Percentiles rank a stretch among this genome's conserved stretches.
These are phyloP conservation scores for Saccharomyces hybrid DNA, from an alignment of 1,139 yeast species.

Conservation along the genomic window DNA sequence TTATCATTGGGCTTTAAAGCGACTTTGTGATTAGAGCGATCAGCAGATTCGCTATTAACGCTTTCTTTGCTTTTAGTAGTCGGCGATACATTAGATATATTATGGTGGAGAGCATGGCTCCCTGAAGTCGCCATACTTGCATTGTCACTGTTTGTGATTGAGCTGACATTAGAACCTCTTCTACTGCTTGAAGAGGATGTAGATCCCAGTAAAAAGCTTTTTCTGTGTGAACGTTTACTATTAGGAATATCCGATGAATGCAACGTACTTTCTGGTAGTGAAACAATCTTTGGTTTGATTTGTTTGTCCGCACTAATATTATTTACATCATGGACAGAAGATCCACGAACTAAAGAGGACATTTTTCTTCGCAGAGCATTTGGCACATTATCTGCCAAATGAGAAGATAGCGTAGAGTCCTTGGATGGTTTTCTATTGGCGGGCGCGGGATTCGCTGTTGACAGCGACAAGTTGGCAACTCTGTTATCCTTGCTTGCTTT, in stretches of 20 bases:
- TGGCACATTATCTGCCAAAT: constrained; percentile 2
- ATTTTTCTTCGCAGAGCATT: constrained; percentile 2
- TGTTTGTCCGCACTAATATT: background rate
- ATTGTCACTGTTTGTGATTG: constrained; percentile 5
- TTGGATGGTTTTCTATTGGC: constrained; percentile 2
- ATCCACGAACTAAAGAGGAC: constrained; percentile 4
- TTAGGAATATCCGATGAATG: background rate
- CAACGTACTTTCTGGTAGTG: background rate
- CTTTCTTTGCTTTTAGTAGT: background rate
- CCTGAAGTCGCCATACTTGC: constrained; percentile 1
- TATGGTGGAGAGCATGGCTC: constrained; percentile 1
- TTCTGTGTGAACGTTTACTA: constrained; percentile 1
- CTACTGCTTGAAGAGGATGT: constrained; percentile 10
- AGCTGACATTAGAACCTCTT: constrained; percentile 14
- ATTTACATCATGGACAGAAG: background rate
- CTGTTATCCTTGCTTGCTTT: constrained; percentile 12
- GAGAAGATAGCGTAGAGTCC: background rate
- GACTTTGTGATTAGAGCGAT: background rate
- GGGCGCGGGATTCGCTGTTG: background rate
- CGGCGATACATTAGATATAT: background rate
- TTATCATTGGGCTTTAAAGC: background rate
- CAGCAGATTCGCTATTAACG: background rate
- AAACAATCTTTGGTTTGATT: too few relatives aligned
- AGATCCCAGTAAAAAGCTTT: background rate
- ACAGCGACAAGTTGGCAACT: constrained; percentile 5